Conservation (phyloP, 768 basidiomycete species). For the Vararia minispora region DNA sequence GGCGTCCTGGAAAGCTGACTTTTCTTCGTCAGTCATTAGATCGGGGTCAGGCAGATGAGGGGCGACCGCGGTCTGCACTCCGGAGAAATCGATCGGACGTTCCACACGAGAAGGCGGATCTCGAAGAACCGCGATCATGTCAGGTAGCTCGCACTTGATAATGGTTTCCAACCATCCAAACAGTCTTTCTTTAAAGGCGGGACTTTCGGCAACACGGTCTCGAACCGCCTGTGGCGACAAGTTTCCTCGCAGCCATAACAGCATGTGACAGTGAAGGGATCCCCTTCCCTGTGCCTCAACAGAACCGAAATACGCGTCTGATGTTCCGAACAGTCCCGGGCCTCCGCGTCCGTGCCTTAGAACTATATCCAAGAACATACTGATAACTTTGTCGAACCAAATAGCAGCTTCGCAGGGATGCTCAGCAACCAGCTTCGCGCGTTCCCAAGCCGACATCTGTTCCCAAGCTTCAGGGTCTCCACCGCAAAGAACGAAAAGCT, state of each 20-base stretch:
- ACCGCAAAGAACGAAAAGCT: slow-evolving; percentile 29
- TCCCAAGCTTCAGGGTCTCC: slow-evolving; percentile 26
- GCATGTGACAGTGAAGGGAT: no score
- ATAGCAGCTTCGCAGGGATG: slow-evolving; percentile 29
- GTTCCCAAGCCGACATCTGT: slow-evolving; percentile 18
- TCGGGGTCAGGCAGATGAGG: neutral
- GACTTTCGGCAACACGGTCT: no score
- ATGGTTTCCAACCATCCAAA: no score
- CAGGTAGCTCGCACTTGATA: neutral
- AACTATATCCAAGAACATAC: slow-evolving; percentile 23
- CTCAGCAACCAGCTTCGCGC: slow-evolving; percentile 24
- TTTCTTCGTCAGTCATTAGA: neutral
- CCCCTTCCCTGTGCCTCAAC: no score
- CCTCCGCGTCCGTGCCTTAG: slow-evolving; percentile 2
- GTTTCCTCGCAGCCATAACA: no score
- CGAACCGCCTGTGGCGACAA: slow-evolving; percentile 29
- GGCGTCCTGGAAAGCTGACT: neutral
- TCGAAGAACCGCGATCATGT: neutral
- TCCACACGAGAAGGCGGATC: neutral
- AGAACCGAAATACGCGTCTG: slow-evolving; percentile 28
- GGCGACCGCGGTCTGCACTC: no score
- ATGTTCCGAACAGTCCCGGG: slow-evolving; percentile 23
- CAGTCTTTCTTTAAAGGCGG: no score
- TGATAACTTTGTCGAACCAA: slow-evolving; percentile 33
- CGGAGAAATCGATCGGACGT: neutral